Evolutionary conservation across 2,329 filamentous ascomycete genomes (phyloP), one percentile per base, ranked within the genome.

Genomic region (Fusarium paranaense): DNA sequence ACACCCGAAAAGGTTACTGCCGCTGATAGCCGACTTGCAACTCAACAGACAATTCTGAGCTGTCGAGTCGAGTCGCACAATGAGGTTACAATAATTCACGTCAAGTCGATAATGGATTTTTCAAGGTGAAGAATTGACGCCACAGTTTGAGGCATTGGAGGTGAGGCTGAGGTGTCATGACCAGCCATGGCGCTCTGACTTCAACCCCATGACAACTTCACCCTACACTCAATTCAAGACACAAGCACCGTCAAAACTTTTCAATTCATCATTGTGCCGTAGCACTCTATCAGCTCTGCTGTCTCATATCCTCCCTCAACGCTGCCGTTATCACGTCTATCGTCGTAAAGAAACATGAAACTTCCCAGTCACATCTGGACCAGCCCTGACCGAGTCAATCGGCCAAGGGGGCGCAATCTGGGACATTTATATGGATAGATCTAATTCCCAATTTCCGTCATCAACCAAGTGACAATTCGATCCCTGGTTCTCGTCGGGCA

Each of bases 361-460:
- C 45, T 75, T 69, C 67, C 67, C 76, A 74, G 76, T 69, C 69
- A 66, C 76, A 70, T 67, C 76, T 57, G 62, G 76, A 73, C 76
- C 76, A 66, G 70, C 76, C 76, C 69, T 61, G 25, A 16, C 70
- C 58, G 32, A 56, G n/a, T 66, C 54, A 10, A 64, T 61, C 38
- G 52, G 63, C 50, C 65, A 64, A 73, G 70, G 73, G 75, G 76
- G 76, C 73, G 76, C 70, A 73, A 76, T 78, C 68, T 73, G 68
- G 70, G 70, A 60, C 62, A 70, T 66, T 73, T 64, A 70, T 74
- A 69, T 58, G 72, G 67, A 74, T 76, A 67, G 60, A 76, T 76
- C 66, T 64, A 67, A 66, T 63, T 64, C 66, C 64, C 54, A 33
- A 58, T 52, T 50, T 20, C 58, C 42, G 40, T 47, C 50, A 33